Conservation (phyloP, 179 eudicot genomes). For the Actinidia arguta region DNA sequence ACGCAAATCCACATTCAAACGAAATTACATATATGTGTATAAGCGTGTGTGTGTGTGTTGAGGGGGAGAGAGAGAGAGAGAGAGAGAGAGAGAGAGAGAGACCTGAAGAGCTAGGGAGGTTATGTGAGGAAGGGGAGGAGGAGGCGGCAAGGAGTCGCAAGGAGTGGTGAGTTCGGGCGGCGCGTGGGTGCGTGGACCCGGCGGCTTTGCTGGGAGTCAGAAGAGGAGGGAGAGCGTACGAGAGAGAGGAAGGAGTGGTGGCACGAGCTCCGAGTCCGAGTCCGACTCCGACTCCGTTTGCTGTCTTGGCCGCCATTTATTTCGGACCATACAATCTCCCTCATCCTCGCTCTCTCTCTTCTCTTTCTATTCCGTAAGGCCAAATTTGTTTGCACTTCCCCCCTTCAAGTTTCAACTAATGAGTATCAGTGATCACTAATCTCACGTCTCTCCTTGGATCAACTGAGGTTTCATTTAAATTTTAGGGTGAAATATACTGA, state of each 20-base stretch:
- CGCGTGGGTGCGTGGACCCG: slow-evolving; percentile 26
- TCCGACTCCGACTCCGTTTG: slow-evolving; percentile 30
- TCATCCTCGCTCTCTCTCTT: not conserved
- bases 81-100: not conserved
- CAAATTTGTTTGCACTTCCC: too few relatives aligned
- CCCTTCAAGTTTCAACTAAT: too few relatives aligned
- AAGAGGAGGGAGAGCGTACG: slow-evolving; percentile 27
- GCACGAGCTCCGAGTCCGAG: slow-evolving; percentile 31
- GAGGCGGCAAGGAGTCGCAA: slow-evolving; percentile 30
- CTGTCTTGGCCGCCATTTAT: slow-evolving; percentile 29
- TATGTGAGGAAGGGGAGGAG: slow-evolving; percentile 34
- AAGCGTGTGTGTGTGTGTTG: too few relatives aligned
- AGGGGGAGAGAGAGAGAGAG: too few relatives aligned
- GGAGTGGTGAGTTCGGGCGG: slow-evolving; percentile 13
- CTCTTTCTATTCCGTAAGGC: too few relatives aligned
- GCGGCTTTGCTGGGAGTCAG: slow-evolving; percentile 32
- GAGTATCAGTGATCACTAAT: too few relatives aligned
- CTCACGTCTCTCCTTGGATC: too few relatives aligned
- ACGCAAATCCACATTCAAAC: not conserved
- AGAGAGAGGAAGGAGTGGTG: slow-evolving; percentile 28
- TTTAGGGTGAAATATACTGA: too few relatives aligned
- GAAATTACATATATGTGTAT: not conserved
- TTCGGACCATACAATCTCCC: slow-evolving; percentile 51
- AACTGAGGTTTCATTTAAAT: too few relatives aligned
- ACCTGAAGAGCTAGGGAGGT: slow-evolving; percentile 55